These are phyloP conservation scores for Xylaria sp. DNA, from an alignment of 2,329 filamentous ascomycete genomes.

Conservation along the genomic window DNA sequence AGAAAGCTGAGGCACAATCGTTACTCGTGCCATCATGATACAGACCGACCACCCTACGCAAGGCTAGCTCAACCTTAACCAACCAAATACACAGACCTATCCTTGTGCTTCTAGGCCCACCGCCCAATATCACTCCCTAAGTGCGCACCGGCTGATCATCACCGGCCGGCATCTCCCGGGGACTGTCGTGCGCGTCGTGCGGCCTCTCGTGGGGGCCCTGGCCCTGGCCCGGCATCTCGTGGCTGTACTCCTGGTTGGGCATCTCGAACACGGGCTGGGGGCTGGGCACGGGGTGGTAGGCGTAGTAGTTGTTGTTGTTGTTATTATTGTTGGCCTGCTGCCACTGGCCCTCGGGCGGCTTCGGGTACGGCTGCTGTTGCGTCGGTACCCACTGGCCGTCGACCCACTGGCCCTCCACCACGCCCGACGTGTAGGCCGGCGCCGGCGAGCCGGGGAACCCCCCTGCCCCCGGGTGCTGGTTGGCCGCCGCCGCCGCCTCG, in stretches of 20 bases:
- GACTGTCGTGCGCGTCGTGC: too few relatives aligned
- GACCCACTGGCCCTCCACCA: slow-evolving; percentile 4
- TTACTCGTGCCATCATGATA: too few relatives aligned
- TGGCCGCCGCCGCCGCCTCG: slow-evolving; percentile 2
- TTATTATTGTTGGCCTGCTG: too few relatives aligned
- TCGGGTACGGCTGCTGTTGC: slow-evolving; percentile 1
- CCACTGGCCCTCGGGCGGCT: slow-evolving; percentile 31
- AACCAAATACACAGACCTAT: too few relatives aligned
- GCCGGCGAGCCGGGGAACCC: slow-evolving; percentile 7
- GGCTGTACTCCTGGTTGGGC: slow-evolving; percentile 22
- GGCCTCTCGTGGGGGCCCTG: too few relatives aligned
- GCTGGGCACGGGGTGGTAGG: slow-evolving; percentile 31
- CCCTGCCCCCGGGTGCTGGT: neutral
- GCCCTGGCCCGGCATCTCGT: slow-evolving; percentile 18
- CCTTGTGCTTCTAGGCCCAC: too few relatives aligned
- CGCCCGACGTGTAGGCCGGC: slow-evolving; percentile 9
- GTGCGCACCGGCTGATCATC: too few relatives aligned
- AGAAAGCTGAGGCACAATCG: too few relatives aligned
- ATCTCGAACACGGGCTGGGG: slow-evolving; percentile 32
- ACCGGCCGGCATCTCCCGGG: too few relatives aligned
- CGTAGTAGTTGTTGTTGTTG: slow-evolving; percentile 20
- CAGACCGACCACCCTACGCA: too few relatives aligned
- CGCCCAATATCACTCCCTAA: too few relatives aligned
- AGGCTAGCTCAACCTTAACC: too few relatives aligned
- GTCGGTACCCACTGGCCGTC: slow-evolving; percentile 13